Evolutionary conservation across 139 green algal species (phyloP), one percentile per base, ranked within the genome.

Genomic region (Asterochloris sp.): DNA sequence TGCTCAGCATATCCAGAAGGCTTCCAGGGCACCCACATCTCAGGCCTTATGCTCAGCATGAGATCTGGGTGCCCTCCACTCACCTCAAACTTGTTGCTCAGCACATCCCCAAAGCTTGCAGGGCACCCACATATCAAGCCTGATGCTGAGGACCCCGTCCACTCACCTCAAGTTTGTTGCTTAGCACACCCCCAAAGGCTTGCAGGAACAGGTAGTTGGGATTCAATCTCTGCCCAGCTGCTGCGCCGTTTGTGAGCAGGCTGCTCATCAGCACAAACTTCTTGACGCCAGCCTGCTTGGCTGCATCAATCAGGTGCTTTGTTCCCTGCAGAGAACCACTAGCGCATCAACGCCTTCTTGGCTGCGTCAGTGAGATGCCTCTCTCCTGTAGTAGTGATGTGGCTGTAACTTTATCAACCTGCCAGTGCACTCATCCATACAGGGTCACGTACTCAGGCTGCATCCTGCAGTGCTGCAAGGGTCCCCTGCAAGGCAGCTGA

Each of bases 191-290:
- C 13, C 88, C 89, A 82, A 94, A 90, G 12, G 90, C 68, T 76
- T 94, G 91, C 4, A 94, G 87, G 82, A 94, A 88, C 61, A 90
- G 86, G 83, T 90, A 93, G 81, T 94, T 92, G 63, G 88, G 88
- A 73, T 94, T 94, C 74, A 87, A 69, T 4, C 63, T 68, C 78
- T 90, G 88, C 10, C 87, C 87, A 26, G 90, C 84, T 11, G 85
- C 91, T 24, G 64, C 62, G 13, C 88, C 89, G 62, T 93, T 93
- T 13, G 87, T 93, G n/a, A 92, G 82, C 87, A 94, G 83, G 12
- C 77, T 89, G 6, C 82, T 88, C 68, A 92, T 75, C 54, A 93
- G 80, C 69, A 94, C 89, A 76, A 95, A 89, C 69, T 89, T 87
- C 79, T 88, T 86, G 8, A 86, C 83, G 11, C 79, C 84, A 1